Evolutionary conservation across 2,329 filamentous ascomycete genomes (phyloP).

Genomic region (Aspergillus sp.): DNA sequence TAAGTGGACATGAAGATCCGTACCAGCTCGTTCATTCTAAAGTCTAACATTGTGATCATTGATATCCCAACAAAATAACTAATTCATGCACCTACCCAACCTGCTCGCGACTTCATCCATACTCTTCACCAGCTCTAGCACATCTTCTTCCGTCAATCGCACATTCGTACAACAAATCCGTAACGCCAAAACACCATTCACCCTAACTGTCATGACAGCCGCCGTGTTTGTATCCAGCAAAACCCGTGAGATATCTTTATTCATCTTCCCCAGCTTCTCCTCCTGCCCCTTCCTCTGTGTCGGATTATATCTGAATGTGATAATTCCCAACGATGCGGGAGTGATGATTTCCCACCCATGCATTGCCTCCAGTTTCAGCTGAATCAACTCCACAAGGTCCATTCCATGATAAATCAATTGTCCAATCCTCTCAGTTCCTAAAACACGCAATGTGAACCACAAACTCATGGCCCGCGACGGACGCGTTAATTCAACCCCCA

Average conservation of each 20-base stretch:
- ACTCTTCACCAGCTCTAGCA: background rate
- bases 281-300: background rate
- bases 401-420: constrained; percentile 20
- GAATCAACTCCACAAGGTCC: background rate
- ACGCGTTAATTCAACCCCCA: constrained; percentile 20
- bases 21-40: no score
- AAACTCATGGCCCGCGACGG: constrained; percentile 21
- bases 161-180: background rate
- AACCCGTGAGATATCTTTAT: background rate
- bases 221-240: background rate
- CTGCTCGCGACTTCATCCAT: background rate
- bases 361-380: background rate
- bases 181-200: background rate
- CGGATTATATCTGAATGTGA: constrained; percentile 14
- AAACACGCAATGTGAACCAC: constrained; percentile 21
- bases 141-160: background rate
- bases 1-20: no score
- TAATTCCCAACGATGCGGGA: constrained; percentile 6
- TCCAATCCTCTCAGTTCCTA: constrained; percentile 18
- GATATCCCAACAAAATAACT: background rate
- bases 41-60: no score
- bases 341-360: constrained; percentile 9
- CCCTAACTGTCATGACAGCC: background rate
- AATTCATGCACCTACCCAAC: background rate
- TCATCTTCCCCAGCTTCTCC: constrained; percentile 7